Evolutionary conservation across 2,329 filamentous ascomycete species (phyloP).

Genomic region (Talaromyces sp.): DNA sequence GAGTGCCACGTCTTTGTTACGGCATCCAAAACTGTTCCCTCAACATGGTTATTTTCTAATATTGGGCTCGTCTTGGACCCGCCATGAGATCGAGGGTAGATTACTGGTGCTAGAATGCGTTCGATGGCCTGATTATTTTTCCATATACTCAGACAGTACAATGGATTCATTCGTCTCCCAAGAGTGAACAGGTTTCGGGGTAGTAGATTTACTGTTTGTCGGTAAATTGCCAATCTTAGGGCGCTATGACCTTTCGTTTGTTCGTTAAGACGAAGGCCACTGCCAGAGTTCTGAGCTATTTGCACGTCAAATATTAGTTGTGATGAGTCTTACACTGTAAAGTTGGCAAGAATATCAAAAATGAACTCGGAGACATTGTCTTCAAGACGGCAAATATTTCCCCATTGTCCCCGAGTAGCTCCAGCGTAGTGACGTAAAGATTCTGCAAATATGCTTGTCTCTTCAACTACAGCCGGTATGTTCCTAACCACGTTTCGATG

Average conservation of each 20-base stretch:
- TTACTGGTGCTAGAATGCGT: not conserved
- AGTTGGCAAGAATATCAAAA: not conserved
- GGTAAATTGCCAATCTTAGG: not conserved
- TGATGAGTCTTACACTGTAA: not conserved
- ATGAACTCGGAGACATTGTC: not conserved
- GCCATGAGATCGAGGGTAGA: not conserved
- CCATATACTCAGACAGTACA: not conserved
- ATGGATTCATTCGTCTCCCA: not conserved
- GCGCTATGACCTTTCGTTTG: not conserved
- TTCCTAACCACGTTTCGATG: not conserved
- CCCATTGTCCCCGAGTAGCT: not conserved
- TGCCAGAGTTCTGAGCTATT: not conserved
- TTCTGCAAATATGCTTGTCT: not conserved
- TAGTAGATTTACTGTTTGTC: constrained; percentile 20
- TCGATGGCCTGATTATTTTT: not conserved
- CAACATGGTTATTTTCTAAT: not conserved
- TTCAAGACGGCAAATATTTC: not conserved
- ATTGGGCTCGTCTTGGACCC: not conserved
- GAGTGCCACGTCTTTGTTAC: not conserved
- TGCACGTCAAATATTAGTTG: not conserved
- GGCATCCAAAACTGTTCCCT: not conserved
- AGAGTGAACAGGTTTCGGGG: not conserved
- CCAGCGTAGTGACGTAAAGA: not conserved
- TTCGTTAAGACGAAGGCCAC: not conserved
- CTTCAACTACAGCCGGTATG: not conserved